Base-by-base conservation (phyloP, 1,284 basidiomycete species). In the Puccinia horiana region DNA sequence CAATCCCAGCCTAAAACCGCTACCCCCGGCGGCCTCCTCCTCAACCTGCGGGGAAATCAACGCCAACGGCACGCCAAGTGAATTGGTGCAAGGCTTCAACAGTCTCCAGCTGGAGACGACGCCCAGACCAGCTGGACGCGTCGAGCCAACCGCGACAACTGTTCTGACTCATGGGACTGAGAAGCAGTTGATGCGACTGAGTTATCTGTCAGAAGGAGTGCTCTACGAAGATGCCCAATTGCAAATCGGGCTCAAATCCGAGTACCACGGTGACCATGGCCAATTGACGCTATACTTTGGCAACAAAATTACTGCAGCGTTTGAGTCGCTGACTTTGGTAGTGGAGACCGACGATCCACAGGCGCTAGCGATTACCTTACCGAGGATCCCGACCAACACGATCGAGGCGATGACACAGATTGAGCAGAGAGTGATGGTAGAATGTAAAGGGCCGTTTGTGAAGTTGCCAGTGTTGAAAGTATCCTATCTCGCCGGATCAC, bases 191-290 rank as follows among this genome's bases (percentile, higher is more conserved):
- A 92, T 94, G 84, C 93, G 95, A 83, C 89, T 98, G 44, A 92
- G 90, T 1, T 94, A 92, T 87, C 89, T 88, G 47, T 87, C 90
- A 32, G 96, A 99, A 84, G 97, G 97, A 69, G 92, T 99, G 35
- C 90, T 99, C 23, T 99, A 94, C 88, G 97, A 99, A 83, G 97
- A 99, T 85, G 91, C 93, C 20, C 94, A 96, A 87, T 90, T 99
- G 49, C 96, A 98, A 87, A 92, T 99, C 83, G 97, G 96, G 40
- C 88, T 99, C 89, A 99, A 99, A 88, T 94, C 95, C 69, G 92
- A 96, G 85, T 99, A 94, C 87, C 96, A 98, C 87, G 93, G 93
- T 18, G 92, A 95, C 85, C 90, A 94, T 52, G 96, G 96, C 20
- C 93, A 96, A 84, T 87, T 99, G 63, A 94, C 95, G 29, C 89